phyloP scores from a whole-genome alignment of 2,329 filamentous ascomycete genomes.

The Clonostachys sp. region DNA sequence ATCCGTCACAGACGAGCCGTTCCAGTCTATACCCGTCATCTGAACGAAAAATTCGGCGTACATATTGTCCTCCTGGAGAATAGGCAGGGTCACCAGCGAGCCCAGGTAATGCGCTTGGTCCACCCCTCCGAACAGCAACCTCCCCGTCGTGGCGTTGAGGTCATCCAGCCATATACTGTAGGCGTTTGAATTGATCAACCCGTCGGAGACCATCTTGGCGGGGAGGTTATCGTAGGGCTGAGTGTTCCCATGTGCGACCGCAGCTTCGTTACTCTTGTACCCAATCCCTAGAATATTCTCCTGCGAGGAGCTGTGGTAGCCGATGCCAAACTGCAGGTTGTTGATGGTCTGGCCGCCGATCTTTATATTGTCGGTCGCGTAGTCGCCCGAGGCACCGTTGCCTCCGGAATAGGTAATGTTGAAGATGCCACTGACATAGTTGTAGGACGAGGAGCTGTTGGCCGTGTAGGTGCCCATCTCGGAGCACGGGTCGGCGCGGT shows the following conservation, averaged over 20 bases:
- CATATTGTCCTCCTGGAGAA: slow-evolving; percentile 42
- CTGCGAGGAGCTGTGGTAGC: slow-evolving; percentile 53
- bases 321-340: slow-evolving; percentile 68
- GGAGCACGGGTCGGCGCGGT: slow-evolving; percentile 44
- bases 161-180: slow-evolving; percentile 77
- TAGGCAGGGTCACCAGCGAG: slow-evolving; percentile 59
- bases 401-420: slow-evolving; percentile 88
- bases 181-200: slow-evolving; percentile 59
- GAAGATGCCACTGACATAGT: slow-evolving; percentile 70
- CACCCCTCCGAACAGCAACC: slow-evolving; percentile 71
- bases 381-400: slow-evolving; percentile 72
- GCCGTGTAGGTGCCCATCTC: slow-evolving; percentile 63
- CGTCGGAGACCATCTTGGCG: slow-evolving; percentile 54
- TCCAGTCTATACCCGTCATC: slow-evolving; percentile 53
- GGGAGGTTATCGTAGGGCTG: slow-evolving; percentile 65
- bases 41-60: slow-evolving; percentile 65
- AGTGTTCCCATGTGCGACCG: slow-evolving; percentile 52
- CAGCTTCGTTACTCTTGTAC: slow-evolving; percentile 74
- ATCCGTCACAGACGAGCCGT: slow-evolving; percentile 30
- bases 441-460: slow-evolving; percentile 71
- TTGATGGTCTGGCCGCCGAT: slow-evolving; percentile 50
- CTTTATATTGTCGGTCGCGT: slow-evolving; percentile 68
- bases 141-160: slow-evolving; percentile 59
- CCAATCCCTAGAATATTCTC: slow-evolving; percentile 85
- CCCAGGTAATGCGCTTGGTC: slow-evolving; percentile 63